Evolutionary conservation across 495 filamentous ascomycete species (phyloP).

Genomic region (Daldinia grandis): DNA sequence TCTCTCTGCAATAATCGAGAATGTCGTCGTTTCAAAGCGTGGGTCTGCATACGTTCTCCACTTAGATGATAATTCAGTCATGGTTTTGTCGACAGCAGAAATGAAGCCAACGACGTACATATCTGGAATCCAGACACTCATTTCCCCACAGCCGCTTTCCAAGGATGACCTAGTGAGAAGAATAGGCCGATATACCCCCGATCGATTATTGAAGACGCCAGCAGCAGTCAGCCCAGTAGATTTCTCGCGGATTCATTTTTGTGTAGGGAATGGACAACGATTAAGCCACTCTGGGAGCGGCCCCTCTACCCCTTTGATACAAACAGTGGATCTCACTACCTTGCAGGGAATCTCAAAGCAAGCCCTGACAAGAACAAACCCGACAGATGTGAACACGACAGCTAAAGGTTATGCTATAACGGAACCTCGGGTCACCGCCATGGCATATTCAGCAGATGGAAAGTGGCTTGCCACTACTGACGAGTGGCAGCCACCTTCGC

Average conservation of each 20-base stretch:
- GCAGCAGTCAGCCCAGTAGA: constrained; percentile 50
- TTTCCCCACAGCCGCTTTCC: constrained; percentile 49
- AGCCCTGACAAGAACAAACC: constrained; percentile 85
- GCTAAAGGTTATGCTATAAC: constrained; percentile 71
- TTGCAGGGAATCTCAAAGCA: constrained; percentile 80
- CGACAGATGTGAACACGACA: constrained; percentile 77
- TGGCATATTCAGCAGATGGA: constrained; percentile 79
- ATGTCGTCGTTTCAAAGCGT: constrained; percentile 78
- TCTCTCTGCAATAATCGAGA: constrained; percentile 82
- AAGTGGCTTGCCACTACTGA: constrained; percentile 93
- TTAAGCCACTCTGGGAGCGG: constrained; percentile 49
- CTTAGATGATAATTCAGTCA: constrained; percentile 87
- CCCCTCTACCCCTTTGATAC: constrained; percentile 61
- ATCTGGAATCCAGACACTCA: constrained; percentile 78
- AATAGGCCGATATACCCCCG: constrained; percentile 34
- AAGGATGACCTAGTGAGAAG: constrained; percentile 55
- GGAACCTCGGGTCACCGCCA: constrained; percentile 76
- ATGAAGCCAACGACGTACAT: constrained; percentile 80
- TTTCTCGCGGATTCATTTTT: constrained; percentile 54
- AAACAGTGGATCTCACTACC: constrained; percentile 82
- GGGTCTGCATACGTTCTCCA: constrained; percentile 84
- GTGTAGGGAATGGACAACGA: constrained; percentile 58
- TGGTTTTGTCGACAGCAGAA: constrained; percentile 89
- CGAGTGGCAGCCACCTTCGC: constrained; percentile 78
- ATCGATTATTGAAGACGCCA: constrained; percentile 44